Evolutionary conservation across 495 filamentous ascomycete genomes (phyloP).

Genomic region (Hamigera avellanea): DNA sequence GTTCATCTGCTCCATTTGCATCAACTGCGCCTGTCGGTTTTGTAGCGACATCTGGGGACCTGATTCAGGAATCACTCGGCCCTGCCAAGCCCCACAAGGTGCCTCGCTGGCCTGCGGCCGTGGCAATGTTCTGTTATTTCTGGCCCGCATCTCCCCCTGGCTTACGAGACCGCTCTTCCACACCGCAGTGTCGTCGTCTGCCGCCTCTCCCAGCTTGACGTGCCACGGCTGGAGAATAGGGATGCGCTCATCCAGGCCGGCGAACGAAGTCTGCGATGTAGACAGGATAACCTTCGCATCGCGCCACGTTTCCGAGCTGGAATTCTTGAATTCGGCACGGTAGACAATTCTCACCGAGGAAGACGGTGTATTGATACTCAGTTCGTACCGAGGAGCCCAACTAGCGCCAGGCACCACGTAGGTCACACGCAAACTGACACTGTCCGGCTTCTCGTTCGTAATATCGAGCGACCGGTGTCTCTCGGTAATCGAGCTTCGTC

Average conservation of each 20-base stretch:
- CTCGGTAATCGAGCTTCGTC: too few relatives aligned
- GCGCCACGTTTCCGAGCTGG: conserved; percentile 55
- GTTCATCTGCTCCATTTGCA: too few relatives aligned
- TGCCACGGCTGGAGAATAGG: conserved; percentile 51
- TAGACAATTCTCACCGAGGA: conserved; percentile 47
- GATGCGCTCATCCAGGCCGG: conserved; percentile 44
- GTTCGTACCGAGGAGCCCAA: conserved; percentile 58
- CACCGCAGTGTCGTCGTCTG: background rate
- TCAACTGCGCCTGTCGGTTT: too few relatives aligned
- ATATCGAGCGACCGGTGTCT: too few relatives aligned
- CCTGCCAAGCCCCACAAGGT: too few relatives aligned
- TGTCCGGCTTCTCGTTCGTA: conserved; percentile 24
- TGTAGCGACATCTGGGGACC: too few relatives aligned
- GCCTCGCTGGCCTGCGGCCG: too few relatives aligned
- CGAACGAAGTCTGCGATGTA: conserved; percentile 55
- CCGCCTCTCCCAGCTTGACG: conserved; percentile 28
- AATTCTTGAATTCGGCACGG: conserved; percentile 52
- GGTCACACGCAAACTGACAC: conserved; percentile 44
- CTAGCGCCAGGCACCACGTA: conserved; percentile 52
- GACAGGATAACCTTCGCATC: conserved; percentile 55
- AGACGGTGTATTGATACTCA: conserved; percentile 45
- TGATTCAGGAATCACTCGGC: too few relatives aligned
- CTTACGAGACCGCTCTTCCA: conserved; percentile 4
- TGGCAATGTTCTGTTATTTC: too few relatives aligned
- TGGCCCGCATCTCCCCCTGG: conserved; percentile 3